Evolutionary conservation across 495 filamentous ascomycete genomes (phyloP).

Genomic region (Trypethelium eluteriae): DNA sequence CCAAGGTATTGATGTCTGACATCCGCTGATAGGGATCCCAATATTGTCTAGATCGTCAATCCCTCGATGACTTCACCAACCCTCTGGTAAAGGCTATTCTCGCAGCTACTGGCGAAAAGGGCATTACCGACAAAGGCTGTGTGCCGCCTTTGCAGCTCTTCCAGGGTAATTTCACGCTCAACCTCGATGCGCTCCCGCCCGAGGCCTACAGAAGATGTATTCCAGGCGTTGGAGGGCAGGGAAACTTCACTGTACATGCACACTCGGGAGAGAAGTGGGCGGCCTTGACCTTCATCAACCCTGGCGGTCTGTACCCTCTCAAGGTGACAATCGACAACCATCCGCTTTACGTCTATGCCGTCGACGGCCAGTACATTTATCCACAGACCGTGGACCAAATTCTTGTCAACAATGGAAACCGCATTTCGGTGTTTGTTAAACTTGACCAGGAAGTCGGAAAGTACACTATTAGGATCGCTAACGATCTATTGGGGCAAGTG

Average conservation of each 20-base stretch:
- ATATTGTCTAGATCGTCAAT: slow-evolving; percentile 10
- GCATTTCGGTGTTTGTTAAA: slow-evolving; percentile 15
- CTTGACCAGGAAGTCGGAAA: slow-evolving; percentile 12
- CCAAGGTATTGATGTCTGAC: background rate
- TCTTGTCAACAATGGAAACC: slow-evolving; percentile 14
- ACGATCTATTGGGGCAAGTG: slow-evolving; percentile 12
- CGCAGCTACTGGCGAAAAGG: background rate
- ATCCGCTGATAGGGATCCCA: background rate
- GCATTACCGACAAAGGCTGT: slow-evolving; percentile 16
- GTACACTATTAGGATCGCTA: slow-evolving; percentile 11
- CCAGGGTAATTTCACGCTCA: slow-evolving; percentile 14
- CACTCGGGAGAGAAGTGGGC: slow-evolving; percentile 10
- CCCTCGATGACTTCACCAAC: slow-evolving; percentile 12
- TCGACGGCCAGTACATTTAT: slow-evolving; percentile 17
- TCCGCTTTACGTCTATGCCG: slow-evolving; percentile 12
- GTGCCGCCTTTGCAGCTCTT: slow-evolving; percentile 17
- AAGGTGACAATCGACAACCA: slow-evolving; percentile 15
- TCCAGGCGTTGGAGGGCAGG: slow-evolving; percentile 1
- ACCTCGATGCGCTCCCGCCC: slow-evolving; percentile 11
- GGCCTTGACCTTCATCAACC: slow-evolving; percentile 10
- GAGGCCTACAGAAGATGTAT: slow-evolving; percentile 13
- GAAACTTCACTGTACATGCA: slow-evolving; percentile 9
- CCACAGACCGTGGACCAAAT: slow-evolving; percentile 12
- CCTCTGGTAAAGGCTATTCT: slow-evolving; percentile 12
- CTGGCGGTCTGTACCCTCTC: slow-evolving; percentile 13